Evolutionary conservation across 768 basidiomycete species (phyloP).

Genomic region (Coprinopsis sp.): DNA sequence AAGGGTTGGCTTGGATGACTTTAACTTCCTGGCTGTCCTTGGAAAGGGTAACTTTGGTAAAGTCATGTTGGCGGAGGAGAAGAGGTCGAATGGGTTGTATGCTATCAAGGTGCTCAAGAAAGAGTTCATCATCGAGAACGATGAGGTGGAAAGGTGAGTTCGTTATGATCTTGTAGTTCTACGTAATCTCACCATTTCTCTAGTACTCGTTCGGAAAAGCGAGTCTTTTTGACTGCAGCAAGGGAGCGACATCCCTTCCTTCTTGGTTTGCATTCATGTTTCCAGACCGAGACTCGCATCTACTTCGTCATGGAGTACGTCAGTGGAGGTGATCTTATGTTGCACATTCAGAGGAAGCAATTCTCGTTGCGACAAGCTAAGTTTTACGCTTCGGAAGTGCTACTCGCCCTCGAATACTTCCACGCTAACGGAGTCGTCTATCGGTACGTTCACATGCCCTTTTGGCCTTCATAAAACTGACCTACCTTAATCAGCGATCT

Average conservation of each 20-base stretch:
- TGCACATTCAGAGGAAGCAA: constrained; percentile 98
- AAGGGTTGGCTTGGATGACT: constrained; percentile 95
- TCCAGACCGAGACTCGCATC: constrained; percentile 98
- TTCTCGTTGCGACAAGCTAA: constrained; percentile 98
- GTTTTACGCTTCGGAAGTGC: constrained; percentile 96
- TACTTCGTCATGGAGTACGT: constrained; percentile 99
- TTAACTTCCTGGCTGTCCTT: constrained; percentile 97
- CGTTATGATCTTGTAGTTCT: constrained; percentile 13
- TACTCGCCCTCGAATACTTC: constrained; percentile 96
- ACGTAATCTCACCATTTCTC: not conserved
- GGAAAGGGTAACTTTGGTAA: constrained; percentile 99
- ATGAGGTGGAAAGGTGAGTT: constrained; percentile 92
- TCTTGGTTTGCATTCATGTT: constrained; percentile 94
- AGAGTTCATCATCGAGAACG: constrained; percentile 99
- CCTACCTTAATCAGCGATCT: constrained; percentile 60
- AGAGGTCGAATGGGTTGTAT: constrained; percentile 80
- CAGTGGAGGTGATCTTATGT: constrained; percentile 97
- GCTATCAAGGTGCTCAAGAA: constrained; percentile 99
- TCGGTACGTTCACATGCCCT: constrained; percentile 45
- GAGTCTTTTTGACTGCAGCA: constrained; percentile 96
- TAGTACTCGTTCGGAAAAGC: constrained; percentile 98
- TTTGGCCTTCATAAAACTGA: constrained; percentile 3
- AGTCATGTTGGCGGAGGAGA: constrained; percentile 99
- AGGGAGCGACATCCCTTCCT: constrained; percentile 96
- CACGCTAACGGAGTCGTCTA: constrained; percentile 99